Evolutionary conservation across 2,329 filamentous ascomycete species (phyloP), one percentile per base, ranked within the genome.

Genomic region (Apiospora phragmitis): DNA sequence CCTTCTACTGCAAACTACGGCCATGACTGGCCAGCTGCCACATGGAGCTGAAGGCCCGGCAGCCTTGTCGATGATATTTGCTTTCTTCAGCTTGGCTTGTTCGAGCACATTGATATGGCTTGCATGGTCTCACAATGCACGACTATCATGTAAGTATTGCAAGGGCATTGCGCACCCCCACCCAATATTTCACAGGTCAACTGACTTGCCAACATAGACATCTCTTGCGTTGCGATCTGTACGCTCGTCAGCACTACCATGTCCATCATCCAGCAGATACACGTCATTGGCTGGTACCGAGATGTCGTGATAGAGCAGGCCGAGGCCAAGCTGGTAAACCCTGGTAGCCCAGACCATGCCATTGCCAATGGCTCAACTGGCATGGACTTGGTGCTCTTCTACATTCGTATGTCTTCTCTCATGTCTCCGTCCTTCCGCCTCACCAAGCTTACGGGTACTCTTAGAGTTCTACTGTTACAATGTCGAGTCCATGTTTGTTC

Each of bases 331-430:
- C 35, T 72, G 35, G 65, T 62, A 6, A 32, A 75, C n/a, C 76
- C 73, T 4, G 59, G 70, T 32, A 73, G 71, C 43, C 75, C 73
- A 1, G 75, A 77, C 43, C 41, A 74, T 18, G 71, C 71, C 65
- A 73, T 77, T 16, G 73, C 75, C 38, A 76, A 74, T 69, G 75
- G 76, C 4, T 77, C 76, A 1, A 70, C 71, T 7, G 76, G 76
- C 8, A 68, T 74, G 51, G 75, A 76, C 62, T 65, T 77, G 68
- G 74, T 75, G 1, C 65, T 77, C 7, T 77, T 72, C 32, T 77
- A 77, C 47, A 73, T 77, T 16, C 75, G 76, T 77, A 72, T 24
- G 74, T 68, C 14, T 2, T n/a, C 6, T 11, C 35, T 29, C 29
- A 29, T 2, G 1, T 18, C n/a, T 21, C 18, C 7, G 9, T 35